Percentiles rank a stretch among this genome's conserved stretches.
Conservation (phyloP, 805 yeast genomes). For the Millerozyma miso region DNA sequence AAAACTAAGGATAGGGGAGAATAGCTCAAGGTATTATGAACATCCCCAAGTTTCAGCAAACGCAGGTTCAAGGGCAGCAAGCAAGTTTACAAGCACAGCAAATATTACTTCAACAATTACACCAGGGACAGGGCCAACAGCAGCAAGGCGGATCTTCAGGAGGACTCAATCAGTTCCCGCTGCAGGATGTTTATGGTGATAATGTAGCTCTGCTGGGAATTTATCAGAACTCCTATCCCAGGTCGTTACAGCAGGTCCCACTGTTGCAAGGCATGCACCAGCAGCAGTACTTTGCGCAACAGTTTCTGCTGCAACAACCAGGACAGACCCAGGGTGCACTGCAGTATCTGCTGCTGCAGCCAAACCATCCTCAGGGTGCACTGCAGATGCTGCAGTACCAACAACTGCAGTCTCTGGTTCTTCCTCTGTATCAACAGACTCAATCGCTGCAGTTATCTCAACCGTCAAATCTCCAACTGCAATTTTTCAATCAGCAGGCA, state of each 20-base stretch:
- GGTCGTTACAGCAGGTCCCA: conserved; percentile 15
- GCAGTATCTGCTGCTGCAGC: conserved; percentile 8
- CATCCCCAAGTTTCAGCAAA: conserved; percentile 35
- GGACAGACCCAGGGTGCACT: conserved; percentile 8
- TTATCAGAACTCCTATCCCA: conserved; percentile 18
- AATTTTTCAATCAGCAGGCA: conserved; percentile 16
- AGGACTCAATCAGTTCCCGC: conserved; percentile 11
- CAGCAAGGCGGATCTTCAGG: conserved; percentile 10
- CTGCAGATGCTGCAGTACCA: conserved; percentile 14
- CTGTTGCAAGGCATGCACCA: conserved; percentile 18
- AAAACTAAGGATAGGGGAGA: not conserved
- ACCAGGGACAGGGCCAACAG: conserved; percentile 31
- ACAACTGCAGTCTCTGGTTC: conserved; percentile 6
- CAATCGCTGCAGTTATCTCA: conserved; percentile 17
- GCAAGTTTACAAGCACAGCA: conserved; percentile 40
- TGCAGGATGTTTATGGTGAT: conserved; percentile 13
- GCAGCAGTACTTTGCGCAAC: conserved; percentile 22
- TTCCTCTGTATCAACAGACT: conserved; percentile 14
- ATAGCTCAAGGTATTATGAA: conserved; percentile 15
- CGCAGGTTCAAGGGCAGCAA: conserved; percentile 26
- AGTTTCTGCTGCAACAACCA: conserved; percentile 14
- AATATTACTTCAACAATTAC: conserved; percentile 39
- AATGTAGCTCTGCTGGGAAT: conserved; percentile 12
- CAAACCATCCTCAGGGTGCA: conserved; percentile 7
- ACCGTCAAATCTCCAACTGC: conserved; percentile 27